Evolutionary conservation across 192 early-diverging fungal genomes (phyloP).

Genomic region (Gonapodya prolifera): DNA sequence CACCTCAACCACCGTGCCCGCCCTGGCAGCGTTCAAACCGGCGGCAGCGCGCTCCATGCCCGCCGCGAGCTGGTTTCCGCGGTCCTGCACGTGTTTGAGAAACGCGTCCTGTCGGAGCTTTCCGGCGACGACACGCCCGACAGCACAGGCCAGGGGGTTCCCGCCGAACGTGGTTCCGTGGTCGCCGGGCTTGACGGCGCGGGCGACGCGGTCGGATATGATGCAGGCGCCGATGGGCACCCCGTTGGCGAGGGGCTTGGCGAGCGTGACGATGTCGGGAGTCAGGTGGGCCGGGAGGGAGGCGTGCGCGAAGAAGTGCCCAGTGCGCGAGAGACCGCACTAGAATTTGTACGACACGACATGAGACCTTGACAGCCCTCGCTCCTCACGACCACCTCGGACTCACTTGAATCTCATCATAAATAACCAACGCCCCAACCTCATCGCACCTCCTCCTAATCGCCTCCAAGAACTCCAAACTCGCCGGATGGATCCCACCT

Average conservation of each 20-base stretch:
- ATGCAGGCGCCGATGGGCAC: constrained; percentile 88
- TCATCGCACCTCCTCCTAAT: constrained; percentile 71
- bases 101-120: constrained; percentile 60
- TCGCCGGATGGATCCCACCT: constrained; percentile 72
- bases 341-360: constrained; percentile 16
- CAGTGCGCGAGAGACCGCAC: constrained; percentile 85
- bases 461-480: constrained; percentile 60
- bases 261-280: constrained; percentile 92
- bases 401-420: constrained; percentile 83
- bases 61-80: constrained; percentile 45
- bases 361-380: constrained; percentile 6
- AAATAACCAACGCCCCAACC: constrained; percentile 80
- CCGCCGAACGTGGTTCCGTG: constrained; percentile 99
- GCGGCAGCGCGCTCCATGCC: constrained; percentile 18
- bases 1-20: constrained; percentile 50
- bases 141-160: constrained; percentile 78
- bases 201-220: constrained; percentile 61
- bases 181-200: constrained; percentile 75
- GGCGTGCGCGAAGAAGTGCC: constrained; percentile 78
- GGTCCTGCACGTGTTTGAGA: constrained; percentile 50
- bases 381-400: neutral
- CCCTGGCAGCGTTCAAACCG: constrained; percentile 32
- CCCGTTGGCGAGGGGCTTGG: constrained; percentile 95
- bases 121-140: constrained; percentile 58
- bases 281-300: constrained; percentile 44